Base-by-base conservation (phyloP, 352 stramenopile genomes). In the Globisporangium alternatum region DNA sequence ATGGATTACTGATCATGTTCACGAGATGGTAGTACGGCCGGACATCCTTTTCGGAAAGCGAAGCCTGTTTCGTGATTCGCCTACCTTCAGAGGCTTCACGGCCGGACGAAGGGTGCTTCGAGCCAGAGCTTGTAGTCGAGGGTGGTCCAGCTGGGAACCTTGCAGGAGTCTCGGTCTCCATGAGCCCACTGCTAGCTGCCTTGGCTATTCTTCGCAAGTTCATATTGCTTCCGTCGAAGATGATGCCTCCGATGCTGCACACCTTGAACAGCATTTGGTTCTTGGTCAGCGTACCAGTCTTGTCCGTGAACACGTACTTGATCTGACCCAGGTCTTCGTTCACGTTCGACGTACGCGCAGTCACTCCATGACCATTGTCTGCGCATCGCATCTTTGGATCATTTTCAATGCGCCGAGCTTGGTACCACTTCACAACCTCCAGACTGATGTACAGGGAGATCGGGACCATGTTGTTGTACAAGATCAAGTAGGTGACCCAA, bases 291-390 rank as follows among this genome's bases (percentile, higher is more conserved):
- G 98, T 99, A 8, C 98, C 98, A 1, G 97, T 99, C 72, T 99
- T 99, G 72, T 99, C 98, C 19, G 86, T 98, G 75, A 99, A 99
- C 13, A 99, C 95, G 75, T 99, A 99, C 65, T 98, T 94, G 67
- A 99, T 98, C 79, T 98, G 92, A 0, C 97, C 98, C 2, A 98
- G 75, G 57, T 98, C 92, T 78, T 97, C 95, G 44, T 97, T 98
- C 52, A 99, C 89, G 56, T 98, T 96, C 17, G 91, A 97, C 0
- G 89, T 98, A 0, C 96, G 87, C 5, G 89, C 95, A n/a, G 88
- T 90, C 0, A 96, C 90, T 0, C 81, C 78, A 9, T 76, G 72
- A 0, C 77, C 86, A 0, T 77, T 88, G 31, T 80, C 67, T 0
- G 68, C 31, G 22, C 76, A 88, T 12, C 69, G 69, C 69, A 96